Evolutionary conservation across 2,329 filamentous ascomycete species (phyloP), one percentile per base, ranked within the genome.

Genomic region (Fusarium camptoceras): DNA sequence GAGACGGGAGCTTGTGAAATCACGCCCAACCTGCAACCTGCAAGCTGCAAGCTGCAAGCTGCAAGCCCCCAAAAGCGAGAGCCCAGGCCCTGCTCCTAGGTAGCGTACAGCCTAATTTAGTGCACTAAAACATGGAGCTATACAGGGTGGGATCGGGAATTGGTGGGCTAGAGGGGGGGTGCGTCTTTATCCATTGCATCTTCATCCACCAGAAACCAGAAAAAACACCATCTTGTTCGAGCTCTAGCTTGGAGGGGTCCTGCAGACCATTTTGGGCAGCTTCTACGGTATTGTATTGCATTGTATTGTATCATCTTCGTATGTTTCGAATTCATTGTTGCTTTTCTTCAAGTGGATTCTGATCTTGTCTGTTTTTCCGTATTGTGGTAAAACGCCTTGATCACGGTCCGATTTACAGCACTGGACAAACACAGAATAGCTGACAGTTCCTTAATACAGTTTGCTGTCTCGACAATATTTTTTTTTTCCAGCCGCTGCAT

Each of bases 141-240:
- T 37, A 6, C 34, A 71, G 68, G 68, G 68, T 70, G 68, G 59
- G 64, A 69, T 68, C 47, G 65, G 54, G 51, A 65, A 64, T 58
- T 57, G 70, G 70, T 61, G 69, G 66, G 47, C 46, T 12, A 37
- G 28, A 18, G 15, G 47, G 14, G 65, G 68, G 66, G 69, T 64
- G 68, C 44, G 54, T 39, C 55, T 43, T 44, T 66, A 65, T 55
- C 43, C 41, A 55, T 55, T n/a, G n/a, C n/a, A n/a, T n/a, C n/a
- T n/a, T n/a, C n/a, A n/a, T n/a, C n/a, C n/a, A 39, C 34, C 16
- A 25, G 18, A 37, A 37, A 44, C 24, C n/a, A 44, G 10, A 44
- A 56, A 70, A 71, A 66, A 49, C 48, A 37, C 53, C 68, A 48
- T 48, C 53, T 53, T 46, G 49, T 58, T 68, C 30, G 27, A 64